Base-by-base conservation (phyloP, 371 early-diverging fungal genomes). In the Mortierella sp. region DNA sequence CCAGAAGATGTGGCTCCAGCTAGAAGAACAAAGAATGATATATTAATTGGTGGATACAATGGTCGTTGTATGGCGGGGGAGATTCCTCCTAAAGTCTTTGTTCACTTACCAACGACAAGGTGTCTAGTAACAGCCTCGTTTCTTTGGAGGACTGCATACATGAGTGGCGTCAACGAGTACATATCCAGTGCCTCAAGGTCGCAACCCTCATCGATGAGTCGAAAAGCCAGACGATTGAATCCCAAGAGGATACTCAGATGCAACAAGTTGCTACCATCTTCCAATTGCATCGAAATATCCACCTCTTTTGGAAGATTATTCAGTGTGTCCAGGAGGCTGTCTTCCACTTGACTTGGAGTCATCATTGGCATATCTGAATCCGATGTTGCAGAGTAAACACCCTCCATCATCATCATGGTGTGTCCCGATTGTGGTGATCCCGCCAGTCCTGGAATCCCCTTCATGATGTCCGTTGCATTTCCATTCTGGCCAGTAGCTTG, bases 111-210 rank as follows among this genome's bases (percentile, higher is more conserved):
- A 16, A 67, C 24, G 34, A 74, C 57, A 28, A 74, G 68, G 16
- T 44, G 43, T 5, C 50, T 54, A 5, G 57, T 54, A 52, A 74
- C 49, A 2, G 47, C 9, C 19, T 63, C 68, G 16, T 63, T 59
- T 28, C 55, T 68, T 28, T 60, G 54, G 17, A 74, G n/a, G 7
- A 74, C 74, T 6, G 68, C 74, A n/a, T 74, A 74, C 74, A 74
- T 74, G 37, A 74, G 60, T 7, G 74, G 74, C 16, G 74, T 74
- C 63, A 63, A 60, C 9, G 43, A 63, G 60, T 63, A 74, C 1
- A 43, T 25, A 59, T 74, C 74, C 0, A 60, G 45, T 1, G 64
- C 57, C 13, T 74, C 74, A 2, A 67, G 49, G 1, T 74, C 68
- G 46, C 74, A 74, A 27, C 74, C 74, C 1, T 55, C 60, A 22